Conservation (phyloP, 1,139 yeast genomes). For the Hyphopichia buzzinii region DNA sequence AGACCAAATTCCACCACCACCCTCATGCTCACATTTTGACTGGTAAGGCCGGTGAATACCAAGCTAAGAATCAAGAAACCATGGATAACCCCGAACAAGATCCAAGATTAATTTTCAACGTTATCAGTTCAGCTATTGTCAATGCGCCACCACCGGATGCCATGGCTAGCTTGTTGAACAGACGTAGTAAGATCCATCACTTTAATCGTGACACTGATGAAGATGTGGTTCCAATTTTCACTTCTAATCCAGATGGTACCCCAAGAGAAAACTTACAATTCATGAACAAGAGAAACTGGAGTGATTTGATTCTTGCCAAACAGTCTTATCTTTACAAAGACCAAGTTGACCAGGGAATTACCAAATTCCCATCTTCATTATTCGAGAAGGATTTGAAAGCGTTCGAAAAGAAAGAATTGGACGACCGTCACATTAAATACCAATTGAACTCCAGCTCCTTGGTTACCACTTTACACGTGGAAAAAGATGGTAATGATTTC, state of each 20-base stretch:
- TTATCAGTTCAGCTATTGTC: conserved; percentile 84
- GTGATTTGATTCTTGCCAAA: conserved; percentile 40
- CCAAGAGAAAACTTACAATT: conserved; percentile 56
- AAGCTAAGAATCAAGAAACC: conserved; percentile 36
- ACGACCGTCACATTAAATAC: conserved; percentile 35
- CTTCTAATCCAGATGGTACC: conserved; percentile 57
- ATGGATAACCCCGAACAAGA: conserved; percentile 61
- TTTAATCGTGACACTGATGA: conserved; percentile 67
- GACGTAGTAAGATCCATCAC: conserved; percentile 67
- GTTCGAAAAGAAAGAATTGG: conserved; percentile 9
- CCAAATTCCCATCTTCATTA: conserved; percentile 24
- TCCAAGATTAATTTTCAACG: conserved; percentile 75
- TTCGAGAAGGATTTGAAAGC: conserved; percentile 10
- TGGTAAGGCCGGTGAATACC: conserved; percentile 21
- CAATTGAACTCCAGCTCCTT: conserved; percentile 59
- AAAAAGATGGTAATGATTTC: conserved; percentile 51
- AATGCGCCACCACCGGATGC: conserved; percentile 92
- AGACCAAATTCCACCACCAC: conserved; percentile 54
- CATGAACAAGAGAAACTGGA: conserved; percentile 80
- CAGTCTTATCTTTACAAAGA: conserved; percentile 28
- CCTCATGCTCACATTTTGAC: conserved; percentile 28
- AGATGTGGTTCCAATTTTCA: conserved; percentile 74
- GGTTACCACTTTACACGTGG: conserved; percentile 71
- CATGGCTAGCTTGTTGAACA: conserved; percentile 68
- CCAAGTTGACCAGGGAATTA: conserved; percentile 13